phyloP scores from a whole-genome alignment of 2,329 filamentous ascomycete species.

The Aspergillus sojae region DNA sequence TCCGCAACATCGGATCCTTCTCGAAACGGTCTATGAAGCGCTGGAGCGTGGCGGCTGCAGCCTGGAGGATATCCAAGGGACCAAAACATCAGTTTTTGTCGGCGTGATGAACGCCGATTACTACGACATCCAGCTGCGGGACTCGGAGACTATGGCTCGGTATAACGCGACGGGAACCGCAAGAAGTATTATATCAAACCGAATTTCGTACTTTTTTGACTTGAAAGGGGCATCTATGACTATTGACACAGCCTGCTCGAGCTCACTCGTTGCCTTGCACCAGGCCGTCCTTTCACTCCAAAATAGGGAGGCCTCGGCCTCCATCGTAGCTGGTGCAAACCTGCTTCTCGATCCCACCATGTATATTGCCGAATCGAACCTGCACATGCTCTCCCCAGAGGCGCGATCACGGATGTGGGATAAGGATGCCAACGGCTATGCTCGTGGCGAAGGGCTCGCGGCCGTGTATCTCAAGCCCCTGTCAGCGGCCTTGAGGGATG shows the following conservation, averaged over 20 bases:
- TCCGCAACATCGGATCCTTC: slow-evolving; percentile 29
- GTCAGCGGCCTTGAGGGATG: slow-evolving; percentile 49
- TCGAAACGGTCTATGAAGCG: slow-evolving; percentile 31
- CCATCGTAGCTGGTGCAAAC: slow-evolving; percentile 28
- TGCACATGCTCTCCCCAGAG: slow-evolving; percentile 54
- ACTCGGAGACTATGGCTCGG: slow-evolving; percentile 27
- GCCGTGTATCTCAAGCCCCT: slow-evolving; percentile 56
- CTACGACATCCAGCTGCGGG: slow-evolving; percentile 25
- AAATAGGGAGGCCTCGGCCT: slow-evolving; percentile 29
- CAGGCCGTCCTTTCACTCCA: slow-evolving; percentile 36
- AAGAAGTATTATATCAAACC: slow-evolving; percentile 34
- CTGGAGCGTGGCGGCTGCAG: slow-evolving; percentile 27
- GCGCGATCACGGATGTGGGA: slow-evolving; percentile 53
- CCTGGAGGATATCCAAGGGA: slow-evolving; percentile 29
- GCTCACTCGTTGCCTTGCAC: slow-evolving; percentile 42
- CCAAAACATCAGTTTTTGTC: slow-evolving; percentile 29
- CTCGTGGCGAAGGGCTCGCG: slow-evolving; percentile 56
- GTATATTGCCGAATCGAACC: slow-evolving; percentile 35
- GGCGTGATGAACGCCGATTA: slow-evolving; percentile 33
- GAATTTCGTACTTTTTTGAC: slow-evolving; percentile 35
- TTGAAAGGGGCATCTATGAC: slow-evolving; percentile 44
- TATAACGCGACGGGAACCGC: slow-evolving; percentile 36
- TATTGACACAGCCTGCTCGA: slow-evolving; percentile 52
- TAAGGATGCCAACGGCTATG: slow-evolving; percentile 52
- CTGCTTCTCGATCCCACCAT: slow-evolving; percentile 34